phyloP scores from a whole-genome alignment of 176 grass and related monocot species.

The Echinochloa phyllopogon region DNA sequence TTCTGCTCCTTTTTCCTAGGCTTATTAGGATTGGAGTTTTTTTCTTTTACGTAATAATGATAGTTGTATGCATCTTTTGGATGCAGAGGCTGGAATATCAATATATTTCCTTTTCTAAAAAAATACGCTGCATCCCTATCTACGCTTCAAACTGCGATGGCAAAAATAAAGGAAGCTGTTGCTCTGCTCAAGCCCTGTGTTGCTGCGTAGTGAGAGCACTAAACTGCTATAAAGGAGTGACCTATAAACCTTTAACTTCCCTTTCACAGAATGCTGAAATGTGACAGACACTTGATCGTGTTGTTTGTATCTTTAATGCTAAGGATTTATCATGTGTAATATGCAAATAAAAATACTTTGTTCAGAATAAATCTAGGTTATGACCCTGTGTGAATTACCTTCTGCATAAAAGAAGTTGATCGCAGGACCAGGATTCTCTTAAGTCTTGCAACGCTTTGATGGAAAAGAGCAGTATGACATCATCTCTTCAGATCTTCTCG shows the following conservation, averaged over 20 bases:
- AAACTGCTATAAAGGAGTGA: not conserved
- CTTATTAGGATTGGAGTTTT: too few species aligned
- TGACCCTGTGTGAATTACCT: not conserved
- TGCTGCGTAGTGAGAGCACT: slow-evolving; percentile 36
- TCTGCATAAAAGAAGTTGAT: not conserved
- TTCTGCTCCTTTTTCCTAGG: too few species aligned
- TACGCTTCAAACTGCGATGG: slow-evolving; percentile 57
- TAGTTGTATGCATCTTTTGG: too few species aligned
- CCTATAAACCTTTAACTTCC: not conserved
- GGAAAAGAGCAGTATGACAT: slow-evolving; percentile 6
- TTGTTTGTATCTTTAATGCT: not conserved
- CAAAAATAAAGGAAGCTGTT: slow-evolving; percentile 65
- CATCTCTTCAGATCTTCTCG: slow-evolving; percentile 3
- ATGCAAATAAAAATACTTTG: not conserved
- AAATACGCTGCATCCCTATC: slow-evolving; percentile 23
- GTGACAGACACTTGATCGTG: not conserved
- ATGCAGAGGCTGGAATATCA: too few species aligned
- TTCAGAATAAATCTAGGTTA: not conserved
- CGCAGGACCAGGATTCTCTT: not conserved
- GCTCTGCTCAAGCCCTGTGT: slow-evolving; percentile 54
- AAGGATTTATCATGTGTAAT: not conserved
- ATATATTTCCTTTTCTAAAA: too few species aligned
- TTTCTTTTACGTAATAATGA: too few species aligned
- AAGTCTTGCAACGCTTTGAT: not conserved
- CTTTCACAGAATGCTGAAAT: not conserved